These are phyloP conservation scores for Phaffia rhodozyma DNA, from an alignment of 1,284 basidiomycete genomes.

Conservation along the genomic window DNA sequence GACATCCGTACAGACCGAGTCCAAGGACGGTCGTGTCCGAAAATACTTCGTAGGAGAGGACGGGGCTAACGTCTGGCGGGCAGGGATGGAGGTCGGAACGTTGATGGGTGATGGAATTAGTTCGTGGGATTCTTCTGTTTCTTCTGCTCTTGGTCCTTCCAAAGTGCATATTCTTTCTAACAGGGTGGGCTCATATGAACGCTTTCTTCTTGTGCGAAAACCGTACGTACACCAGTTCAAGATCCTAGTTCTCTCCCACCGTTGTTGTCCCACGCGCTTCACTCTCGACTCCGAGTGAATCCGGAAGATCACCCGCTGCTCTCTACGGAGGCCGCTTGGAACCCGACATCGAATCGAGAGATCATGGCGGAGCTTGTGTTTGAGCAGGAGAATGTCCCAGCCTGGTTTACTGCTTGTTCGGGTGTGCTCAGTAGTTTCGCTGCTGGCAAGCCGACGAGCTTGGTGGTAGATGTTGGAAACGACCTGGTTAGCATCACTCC, in stretches of 20 bases:
- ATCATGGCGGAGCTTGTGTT: conserved; percentile 93
- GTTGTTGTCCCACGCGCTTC: conserved; percentile 62
- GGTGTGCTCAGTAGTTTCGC: conserved; percentile 97
- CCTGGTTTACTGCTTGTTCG: conserved; percentile 93
- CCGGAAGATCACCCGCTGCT: conserved; percentile 63
- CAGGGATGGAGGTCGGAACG: conserved; percentile 73
- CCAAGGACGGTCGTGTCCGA: conserved; percentile 40
- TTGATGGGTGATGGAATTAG: conserved; percentile 77
- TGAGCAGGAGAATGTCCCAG: conserved; percentile 86
- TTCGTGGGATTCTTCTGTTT: conserved; percentile 37
- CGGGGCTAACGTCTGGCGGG: conserved; percentile 83
- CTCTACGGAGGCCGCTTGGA: conserved; percentile 94
- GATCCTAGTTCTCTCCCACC: conserved; percentile 65
- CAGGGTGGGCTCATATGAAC: too few relatives aligned
- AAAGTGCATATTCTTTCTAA: background rate
- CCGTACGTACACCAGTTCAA: conserved; percentile 43
- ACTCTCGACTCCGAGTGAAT: conserved; percentile 56
- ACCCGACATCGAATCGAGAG: conserved; percentile 76
- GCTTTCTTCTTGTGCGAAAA: background rate
- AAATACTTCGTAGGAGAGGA: conserved; percentile 79
- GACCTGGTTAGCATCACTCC: conserved; percentile 82
- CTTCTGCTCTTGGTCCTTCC: conserved; percentile 10
- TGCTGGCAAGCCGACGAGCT: conserved; percentile 86
- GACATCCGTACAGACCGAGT: conserved; percentile 27
- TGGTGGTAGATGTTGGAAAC: conserved; percentile 88